Evolutionary conservation across 345 rosid genomes (phyloP), one percentile per base, ranked within the genome.

Genomic region (Arabidopsis arenosa): DNA sequence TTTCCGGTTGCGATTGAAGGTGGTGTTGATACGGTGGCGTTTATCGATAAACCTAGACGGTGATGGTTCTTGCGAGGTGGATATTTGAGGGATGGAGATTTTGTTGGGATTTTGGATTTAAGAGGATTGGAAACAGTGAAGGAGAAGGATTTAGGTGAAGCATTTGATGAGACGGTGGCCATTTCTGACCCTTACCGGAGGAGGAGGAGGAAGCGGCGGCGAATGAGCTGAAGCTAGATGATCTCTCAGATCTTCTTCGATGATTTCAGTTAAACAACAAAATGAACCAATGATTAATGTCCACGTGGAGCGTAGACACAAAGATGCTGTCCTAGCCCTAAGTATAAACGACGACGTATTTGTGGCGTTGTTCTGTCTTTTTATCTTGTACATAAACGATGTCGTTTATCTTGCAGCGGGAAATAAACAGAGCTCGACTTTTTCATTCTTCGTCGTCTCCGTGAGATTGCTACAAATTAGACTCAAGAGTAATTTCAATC

Each of bases 81-180:
- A 7, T 66, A 80, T 6, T 32, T 5, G 49, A 80, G 67, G 15
- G 66, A 45, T 63, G 66, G 79, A 36, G 68, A 55, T 52, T 59
- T 78, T 3, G 1, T 72, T 0, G 68, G 57, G 52, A 33, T 48
- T 2, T 48, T 57, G 3, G 37, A 6, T 52, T 54, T 59, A 11
- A 37, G 66, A 21, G 72, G 74, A 15, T 35, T 69, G 11, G 66
- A 17, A 2, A 61, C 1, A 5, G 51, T 14, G 36, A 66, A 66
- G 15, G 84, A 75, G 63, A 80, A 56, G n/a, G 77, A 5, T 43
- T 58, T 36, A 41, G 53, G n/a, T 63, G 79, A 63, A 36, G 84
- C 17, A 30, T 75, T 72, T 55, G 73, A 32, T 5, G 82, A 40
- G 3, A 77, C 70, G 66, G 80, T 63, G 59, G 79, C 68, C 86